A percentile compares a stretch with the other conserved stretches of the same genome.
phyloP scores from a whole-genome alignment of 192 early-diverging fungal species.

The Entomortierella beljakovae region DNA sequence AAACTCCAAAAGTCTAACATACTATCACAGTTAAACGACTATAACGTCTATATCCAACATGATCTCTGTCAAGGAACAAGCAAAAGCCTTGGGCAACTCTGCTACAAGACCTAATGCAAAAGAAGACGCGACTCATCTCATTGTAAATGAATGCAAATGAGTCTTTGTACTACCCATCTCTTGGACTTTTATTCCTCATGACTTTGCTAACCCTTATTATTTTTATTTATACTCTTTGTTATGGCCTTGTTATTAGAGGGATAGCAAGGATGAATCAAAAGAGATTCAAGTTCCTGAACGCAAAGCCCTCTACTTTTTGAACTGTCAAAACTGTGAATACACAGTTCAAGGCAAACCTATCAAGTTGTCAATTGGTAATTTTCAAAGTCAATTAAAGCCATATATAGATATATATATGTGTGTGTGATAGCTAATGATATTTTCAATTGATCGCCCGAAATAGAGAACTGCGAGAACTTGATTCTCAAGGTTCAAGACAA shows the following conservation, averaged over 20 bases:
- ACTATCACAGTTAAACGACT: neutral
- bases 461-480: constrained; percentile 51
- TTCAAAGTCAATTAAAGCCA: neutral
- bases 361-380: constrained; percentile 47
- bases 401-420: neutral
- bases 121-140: constrained; percentile 38
- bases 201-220: neutral
- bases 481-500: constrained; percentile 38
- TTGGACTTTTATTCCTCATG: no score
- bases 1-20: neutral
- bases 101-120: constrained; percentile 27
- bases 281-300: constrained; percentile 36
- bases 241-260: no score
- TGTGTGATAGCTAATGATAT: no score
- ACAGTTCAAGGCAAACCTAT: constrained; percentile 35
- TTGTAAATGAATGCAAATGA: constrained; percentile 29
- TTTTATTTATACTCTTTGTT: neutral
- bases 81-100: constrained; percentile 20
- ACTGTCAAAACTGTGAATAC: constrained; percentile 50
- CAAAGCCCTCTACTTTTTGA: constrained; percentile 36
- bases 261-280: constrained; percentile 9
- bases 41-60: neutral
- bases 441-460: neutral
- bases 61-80: constrained; percentile 48
- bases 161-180: neutral